A percentile compares a stretch with the other conserved stretches of the same genome.
phyloP scores from a whole-genome alignment of 257 asterid genomes.

The Solanum sejunctum region DNA sequence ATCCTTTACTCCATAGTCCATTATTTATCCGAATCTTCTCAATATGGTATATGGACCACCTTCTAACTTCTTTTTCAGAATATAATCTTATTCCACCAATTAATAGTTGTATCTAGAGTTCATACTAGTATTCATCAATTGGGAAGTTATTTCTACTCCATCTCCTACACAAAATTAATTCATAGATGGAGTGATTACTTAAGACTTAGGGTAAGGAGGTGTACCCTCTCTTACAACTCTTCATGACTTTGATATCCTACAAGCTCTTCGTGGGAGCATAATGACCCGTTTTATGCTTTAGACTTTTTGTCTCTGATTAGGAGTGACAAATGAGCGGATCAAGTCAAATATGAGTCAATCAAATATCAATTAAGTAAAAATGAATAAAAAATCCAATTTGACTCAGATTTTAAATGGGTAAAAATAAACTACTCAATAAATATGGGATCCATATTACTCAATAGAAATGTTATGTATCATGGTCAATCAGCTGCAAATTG shows the following conservation, averaged over 20 bases:
- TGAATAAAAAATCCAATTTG: no score
- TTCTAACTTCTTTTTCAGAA: background rate
- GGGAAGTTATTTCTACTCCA: background rate
- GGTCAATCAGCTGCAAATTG: no score
- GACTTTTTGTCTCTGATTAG: no score
- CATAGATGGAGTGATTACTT: no score
- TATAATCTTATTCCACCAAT: background rate
- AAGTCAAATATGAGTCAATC: no score
- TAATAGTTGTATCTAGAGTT: background rate
- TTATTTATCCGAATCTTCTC: slow-evolving; percentile 10
- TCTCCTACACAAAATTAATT: background rate
- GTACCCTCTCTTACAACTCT: background rate
- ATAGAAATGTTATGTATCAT: no score
- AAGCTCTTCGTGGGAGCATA: background rate
- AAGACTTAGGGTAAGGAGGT: background rate
- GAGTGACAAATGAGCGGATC: no score
- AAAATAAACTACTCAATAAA: no score
- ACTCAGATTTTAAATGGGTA: no score
- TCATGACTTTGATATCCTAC: background rate
- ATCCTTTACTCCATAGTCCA: background rate
- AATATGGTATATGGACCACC: background rate
- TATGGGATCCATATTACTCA: no score
- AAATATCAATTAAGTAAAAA: no score
- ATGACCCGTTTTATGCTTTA: no score
- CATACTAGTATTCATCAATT: background rate